Evolutionary conservation across 78 protist species (phyloP).

Genomic region (Chrysochromulina tobinii): DNA sequence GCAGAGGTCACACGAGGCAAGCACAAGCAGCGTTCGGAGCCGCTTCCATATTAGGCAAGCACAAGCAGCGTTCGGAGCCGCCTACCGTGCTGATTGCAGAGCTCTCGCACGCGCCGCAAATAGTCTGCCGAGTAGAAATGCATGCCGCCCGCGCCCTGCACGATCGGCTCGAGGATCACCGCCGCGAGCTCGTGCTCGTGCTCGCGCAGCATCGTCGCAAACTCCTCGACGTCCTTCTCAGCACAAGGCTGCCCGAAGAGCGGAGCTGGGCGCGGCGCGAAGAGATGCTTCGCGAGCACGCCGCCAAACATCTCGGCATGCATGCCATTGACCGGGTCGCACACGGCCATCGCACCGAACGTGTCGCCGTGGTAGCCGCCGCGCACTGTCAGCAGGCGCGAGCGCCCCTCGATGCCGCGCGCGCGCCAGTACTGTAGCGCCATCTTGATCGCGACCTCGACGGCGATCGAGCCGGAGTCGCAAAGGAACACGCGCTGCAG

Average conservation of each 20-base stretch:
- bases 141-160: conserved; percentile 31
- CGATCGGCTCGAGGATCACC: conserved; percentile 16
- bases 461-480: conserved; percentile 57
- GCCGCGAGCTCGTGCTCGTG: neutral
- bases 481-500: conserved; percentile 40
- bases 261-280: neutral
- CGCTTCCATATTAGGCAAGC: too few species aligned
- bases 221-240: neutral
- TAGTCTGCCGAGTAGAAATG: conserved; percentile 19
- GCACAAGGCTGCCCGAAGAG: neutral
- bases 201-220: neutral
- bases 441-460: conserved; percentile 59
- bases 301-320: neutral
- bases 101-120: conserved; percentile 26
- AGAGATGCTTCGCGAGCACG: neutral
- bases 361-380: conserved; percentile 66
- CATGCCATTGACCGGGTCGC: conserved; percentile 60
- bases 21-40: too few species aligned
- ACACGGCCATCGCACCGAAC: conserved; percentile 51
- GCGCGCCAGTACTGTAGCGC: conserved; percentile 40
- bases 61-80: too few species aligned
- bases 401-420: neutral
- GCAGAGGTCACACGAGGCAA: too few species aligned
- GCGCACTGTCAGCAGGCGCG: neutral
- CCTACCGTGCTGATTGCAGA: conserved; percentile 26